Conservation (phyloP, 176 grass and related monocot species). For the Miscanthus lutarioriparius region DNA sequence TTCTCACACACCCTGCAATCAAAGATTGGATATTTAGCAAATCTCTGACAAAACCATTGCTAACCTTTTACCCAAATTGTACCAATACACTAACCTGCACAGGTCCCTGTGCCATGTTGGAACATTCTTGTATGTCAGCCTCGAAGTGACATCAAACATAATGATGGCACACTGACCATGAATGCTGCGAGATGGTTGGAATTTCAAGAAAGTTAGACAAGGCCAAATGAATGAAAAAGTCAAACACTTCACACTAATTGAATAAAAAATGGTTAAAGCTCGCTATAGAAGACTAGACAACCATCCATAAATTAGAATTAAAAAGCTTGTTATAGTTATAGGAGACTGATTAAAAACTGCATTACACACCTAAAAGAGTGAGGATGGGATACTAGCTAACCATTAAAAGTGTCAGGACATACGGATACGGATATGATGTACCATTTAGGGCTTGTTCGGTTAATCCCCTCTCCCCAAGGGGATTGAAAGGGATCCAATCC, state of each 20-base stretch:
- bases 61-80: background rate
- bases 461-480: too few relatives aligned
- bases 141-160: constrained; percentile 79
- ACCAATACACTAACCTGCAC: constrained; percentile 46
- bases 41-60: background rate
- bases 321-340: background rate
- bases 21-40: background rate
- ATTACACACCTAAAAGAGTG: background rate
- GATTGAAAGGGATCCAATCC: too few relatives aligned
- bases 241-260: background rate
- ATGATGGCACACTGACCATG: constrained; percentile 75
- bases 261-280: background rate
- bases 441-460: background rate
- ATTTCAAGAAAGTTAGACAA: constrained; percentile 5
- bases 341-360: background rate
- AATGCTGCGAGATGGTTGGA: constrained; percentile 40
- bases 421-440: background rate
- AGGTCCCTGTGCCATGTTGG: constrained; percentile 77
- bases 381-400: background rate
- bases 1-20: constrained; percentile 66
- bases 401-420: background rate
- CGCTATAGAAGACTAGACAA: background rate
- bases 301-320: background rate
- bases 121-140: constrained; percentile 75
- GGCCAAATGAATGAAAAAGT: background rate